A percentile compares a stretch with the other conserved stretches of the same genome.
phyloP scores from a whole-genome alignment of 306 rosid species.

The Pyrus pyrifolia region DNA sequence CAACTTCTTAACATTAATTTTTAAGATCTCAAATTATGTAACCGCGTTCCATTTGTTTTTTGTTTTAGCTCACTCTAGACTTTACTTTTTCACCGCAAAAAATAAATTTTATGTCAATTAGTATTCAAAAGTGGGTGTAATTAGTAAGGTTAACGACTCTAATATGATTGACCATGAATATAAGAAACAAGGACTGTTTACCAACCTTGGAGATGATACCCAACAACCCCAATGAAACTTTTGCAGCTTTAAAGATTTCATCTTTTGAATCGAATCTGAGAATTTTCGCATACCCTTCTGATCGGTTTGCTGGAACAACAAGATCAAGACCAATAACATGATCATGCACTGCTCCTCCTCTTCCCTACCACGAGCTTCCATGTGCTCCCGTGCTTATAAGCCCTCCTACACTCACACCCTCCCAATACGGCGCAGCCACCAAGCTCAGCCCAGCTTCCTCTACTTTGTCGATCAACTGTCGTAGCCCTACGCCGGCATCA shows the following conservation, averaged over 20 bases:
- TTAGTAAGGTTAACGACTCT: not conserved
- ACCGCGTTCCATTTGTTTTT: not conserved
- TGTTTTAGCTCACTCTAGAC: not conserved
- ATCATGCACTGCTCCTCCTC: slow-evolving; percentile 70
- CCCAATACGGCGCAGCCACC: slow-evolving; percentile 45
- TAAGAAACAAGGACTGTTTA: not conserved
- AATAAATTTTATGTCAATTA: not conserved
- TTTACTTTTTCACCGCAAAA: not conserved
- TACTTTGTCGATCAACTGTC: slow-evolving; percentile 26
- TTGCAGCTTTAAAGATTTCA: slow-evolving; percentile 55
- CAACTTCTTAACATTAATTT: too few relatives aligned
- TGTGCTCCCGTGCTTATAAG: slow-evolving; percentile 38
- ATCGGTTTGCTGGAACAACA: slow-evolving; percentile 43
- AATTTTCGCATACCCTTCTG: slow-evolving; percentile 58
- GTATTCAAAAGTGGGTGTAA: not conserved
- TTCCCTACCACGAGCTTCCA: slow-evolving; percentile 62
- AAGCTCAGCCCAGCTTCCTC: slow-evolving; percentile 32
- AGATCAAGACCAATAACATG: slow-evolving; percentile 45
- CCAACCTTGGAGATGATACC: slow-evolving; percentile 78
- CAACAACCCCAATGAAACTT: slow-evolving; percentile 50
- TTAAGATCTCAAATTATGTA: too few relatives aligned
- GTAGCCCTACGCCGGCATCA: slow-evolving; percentile 31
- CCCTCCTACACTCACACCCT: slow-evolving; percentile 43
- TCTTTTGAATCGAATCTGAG: slow-evolving; percentile 27
- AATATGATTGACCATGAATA: not conserved